Evolutionary conservation across 106 monocot genomes (phyloP), one percentile per base, ranked within the genome.

Genomic region (Allium cepa): DNA sequence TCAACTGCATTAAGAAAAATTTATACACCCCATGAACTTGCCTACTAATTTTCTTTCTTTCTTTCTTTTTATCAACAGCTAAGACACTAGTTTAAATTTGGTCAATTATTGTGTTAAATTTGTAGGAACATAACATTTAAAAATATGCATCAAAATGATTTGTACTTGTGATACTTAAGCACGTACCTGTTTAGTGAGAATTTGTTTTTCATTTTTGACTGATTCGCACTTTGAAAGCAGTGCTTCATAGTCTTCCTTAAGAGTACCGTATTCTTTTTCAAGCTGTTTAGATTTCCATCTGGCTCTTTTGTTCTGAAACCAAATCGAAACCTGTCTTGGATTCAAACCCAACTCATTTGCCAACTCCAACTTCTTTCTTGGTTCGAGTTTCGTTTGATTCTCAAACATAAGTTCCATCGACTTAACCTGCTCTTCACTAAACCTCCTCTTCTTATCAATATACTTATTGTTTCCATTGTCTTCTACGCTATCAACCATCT

Each of bases 221-320:
- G 75, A 59, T 7, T 80, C 81, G 53, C 73, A 76, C 69, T 57
- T 73, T 56, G 78, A 48, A 63, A 73, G 84, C 17, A 88, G 78
- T 8, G 61, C 69, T n/a, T 84, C 83, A 65, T 79, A 81, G 36
- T 88, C 80, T 7, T 80, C 71, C 28, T 56, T 56, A 53, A 88
- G 66, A 1, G 62, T 50, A 58, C 51, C 57, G 63, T 85, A 85
- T 46, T 85, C 80, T 22, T 80, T 63, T 75, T 90, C 89, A 46
- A 85, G 89, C 73, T 85, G 82, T 84, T 90, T 90, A 7, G 89
- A 82, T 64, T 85, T 85, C 85, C 85, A 85, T 8, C 89, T 74
- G 0, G 89, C 89, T 18, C 89, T 67, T 67, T 85, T 85, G 82
- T 90, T 90, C 80, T 90, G 89, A 69, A 90, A 90, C 89, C 89